phyloP scores from a whole-genome alignment of 2,329 filamentous ascomycete species.

The Fusarium poae region DNA sequence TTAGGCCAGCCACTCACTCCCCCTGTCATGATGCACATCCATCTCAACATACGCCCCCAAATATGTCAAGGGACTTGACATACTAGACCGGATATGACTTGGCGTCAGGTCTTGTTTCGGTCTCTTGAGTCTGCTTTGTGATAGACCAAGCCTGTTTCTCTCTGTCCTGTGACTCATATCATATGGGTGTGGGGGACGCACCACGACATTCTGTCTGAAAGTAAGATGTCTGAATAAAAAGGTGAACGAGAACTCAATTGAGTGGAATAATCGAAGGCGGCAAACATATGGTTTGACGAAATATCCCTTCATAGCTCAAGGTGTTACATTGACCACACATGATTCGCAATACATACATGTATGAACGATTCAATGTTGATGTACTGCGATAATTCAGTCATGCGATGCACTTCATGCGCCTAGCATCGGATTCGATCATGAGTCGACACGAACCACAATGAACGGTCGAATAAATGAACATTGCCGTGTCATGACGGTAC shows the following conservation, averaged over 20 bases:
- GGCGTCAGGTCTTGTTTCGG: slow-evolving; percentile 45
- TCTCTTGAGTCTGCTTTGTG: slow-evolving; percentile 39
- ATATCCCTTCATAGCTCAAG: neutral
- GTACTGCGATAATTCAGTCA: neutral
- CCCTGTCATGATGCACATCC: slow-evolving; percentile 18
- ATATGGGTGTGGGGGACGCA: slow-evolving; percentile 37
- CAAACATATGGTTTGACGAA: neutral
- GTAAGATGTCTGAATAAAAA: neutral
- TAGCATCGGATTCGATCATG: neutral
- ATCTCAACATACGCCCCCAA: slow-evolving; percentile 33
- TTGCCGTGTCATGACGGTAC: slow-evolving; percentile 3
- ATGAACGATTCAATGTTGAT: neutral
- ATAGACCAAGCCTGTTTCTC: slow-evolving; percentile 42
- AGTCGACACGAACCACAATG: neutral
- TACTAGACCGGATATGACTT: slow-evolving; percentile 38
- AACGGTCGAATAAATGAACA: slow-evolving; percentile 10
- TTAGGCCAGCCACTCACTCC: slow-evolving; percentile 14
- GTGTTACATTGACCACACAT: neutral
- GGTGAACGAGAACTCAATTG: slow-evolving; percentile 6
- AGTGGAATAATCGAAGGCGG: neutral
- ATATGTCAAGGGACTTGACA: slow-evolving; percentile 23
- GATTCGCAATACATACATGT: neutral
- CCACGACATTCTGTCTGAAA: neutral
- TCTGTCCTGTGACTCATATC: slow-evolving; percentile 49
- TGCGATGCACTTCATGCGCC: neutral